Base-by-base conservation (phyloP, 1,139 yeast genomes). In the Pichia norvegensis region DNA sequence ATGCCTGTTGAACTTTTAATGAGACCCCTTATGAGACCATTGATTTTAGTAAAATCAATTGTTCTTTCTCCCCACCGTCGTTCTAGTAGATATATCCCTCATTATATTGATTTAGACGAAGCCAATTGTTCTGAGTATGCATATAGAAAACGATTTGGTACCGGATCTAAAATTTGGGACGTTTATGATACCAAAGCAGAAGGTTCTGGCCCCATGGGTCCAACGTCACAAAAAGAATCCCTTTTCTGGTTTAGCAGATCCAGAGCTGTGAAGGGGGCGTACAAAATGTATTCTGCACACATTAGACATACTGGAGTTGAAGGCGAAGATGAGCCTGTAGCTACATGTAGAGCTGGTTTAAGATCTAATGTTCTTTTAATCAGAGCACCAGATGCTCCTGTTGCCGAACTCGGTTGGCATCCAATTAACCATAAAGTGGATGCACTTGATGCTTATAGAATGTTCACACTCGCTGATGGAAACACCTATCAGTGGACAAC, bases 331-430 rank as follows among this genome's bases (percentile, higher is more conserved):
- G 74, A 73, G 52, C 81, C 82, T 0, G 72, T 77, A 42, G 83
- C 81, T 7, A 70, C 76, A 10, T 55, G 78, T 29, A 67, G 82
- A 46, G 84, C 83, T 1, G 83, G 84, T 4, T 64, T 78, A 40
- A 65, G 81, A 57, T 74, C 81, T 36, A 78, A 77, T 54, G 76
- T 79, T 21, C 62, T 76, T 47, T 64, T 78, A 45, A 73, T 76
- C 47, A 65, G 74, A 55, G 74, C 76, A 4, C 73, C 73, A 13
- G 64, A 66, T 9, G 72, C 66, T 8, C 73, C 78, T 39, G 69
- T 65, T 33, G 64, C 78, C 21, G 81, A 78, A 58, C 65, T 78
- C 33, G 85, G 85, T n/a, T 74, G 82, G 81, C 83, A 78, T 58
- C 67, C 74, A 31, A 69, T 79, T 38, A 70, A 70, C 47, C 84